A percentile compares a stretch with the other conserved stretches of the same genome.
phyloP scores from a whole-genome alignment of 257 asterid species.

The Solanum phureja region DNA sequence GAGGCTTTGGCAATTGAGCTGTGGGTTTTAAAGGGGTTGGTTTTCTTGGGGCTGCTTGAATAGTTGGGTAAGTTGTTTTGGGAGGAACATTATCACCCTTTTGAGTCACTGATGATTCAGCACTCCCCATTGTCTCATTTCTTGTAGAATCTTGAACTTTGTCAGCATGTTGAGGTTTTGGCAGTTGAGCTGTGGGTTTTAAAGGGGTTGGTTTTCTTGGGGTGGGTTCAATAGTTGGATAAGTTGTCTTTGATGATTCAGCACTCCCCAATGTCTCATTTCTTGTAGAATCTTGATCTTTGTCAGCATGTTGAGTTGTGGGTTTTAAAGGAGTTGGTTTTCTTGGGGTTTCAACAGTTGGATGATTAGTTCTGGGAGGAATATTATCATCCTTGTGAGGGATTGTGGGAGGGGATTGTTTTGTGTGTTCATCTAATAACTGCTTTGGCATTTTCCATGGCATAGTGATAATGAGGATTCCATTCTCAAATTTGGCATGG shows the following conservation, averaged over 20 bases:
- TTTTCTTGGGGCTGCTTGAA: background rate
- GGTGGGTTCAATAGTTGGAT: background rate
- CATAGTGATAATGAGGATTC: slow-evolving; percentile 42
- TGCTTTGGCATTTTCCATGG: slow-evolving; percentile 14
- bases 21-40: background rate
- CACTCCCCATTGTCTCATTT: background rate
- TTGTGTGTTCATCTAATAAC: background rate
- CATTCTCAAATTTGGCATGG: slow-evolving; percentile 56
- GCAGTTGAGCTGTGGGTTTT: background rate
- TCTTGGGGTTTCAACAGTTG: background rate
- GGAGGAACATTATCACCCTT: slow-evolving; percentile 9
- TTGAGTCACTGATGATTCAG: background rate
- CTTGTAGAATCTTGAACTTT: background rate
- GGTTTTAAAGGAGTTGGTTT: background rate
- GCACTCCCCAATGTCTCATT: background rate
- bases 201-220: background rate
- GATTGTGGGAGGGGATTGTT: background rate
- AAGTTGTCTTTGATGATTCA: background rate
- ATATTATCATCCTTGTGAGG: background rate
- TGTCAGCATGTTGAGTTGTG: background rate
- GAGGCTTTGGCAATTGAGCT: background rate
- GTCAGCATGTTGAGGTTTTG: background rate
- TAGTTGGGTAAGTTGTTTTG: background rate
- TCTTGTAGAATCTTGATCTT: background rate
- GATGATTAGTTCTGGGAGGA: slow-evolving; percentile 3